Evolutionary conservation across 2,329 filamentous ascomycete genomes (phyloP), one percentile per base, ranked within the genome.

Genomic region (Biscogniauxia sp.): DNA sequence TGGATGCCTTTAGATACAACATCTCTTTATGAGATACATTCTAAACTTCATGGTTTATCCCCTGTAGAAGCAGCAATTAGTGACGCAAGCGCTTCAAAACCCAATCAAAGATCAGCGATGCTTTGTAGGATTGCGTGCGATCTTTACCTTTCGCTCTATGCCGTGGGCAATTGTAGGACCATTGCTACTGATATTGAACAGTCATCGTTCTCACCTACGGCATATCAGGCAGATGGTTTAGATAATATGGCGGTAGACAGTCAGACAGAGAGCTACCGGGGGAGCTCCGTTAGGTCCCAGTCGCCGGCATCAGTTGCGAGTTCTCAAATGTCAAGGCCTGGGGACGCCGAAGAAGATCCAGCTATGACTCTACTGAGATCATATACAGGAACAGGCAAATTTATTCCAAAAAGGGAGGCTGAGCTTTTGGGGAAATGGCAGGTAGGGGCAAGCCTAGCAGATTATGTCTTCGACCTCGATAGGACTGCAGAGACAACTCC

Each of bases 381-480:
- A 23, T 72, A 73, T 56, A 74, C 71, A 0, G 72, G 71, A 19
- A 71, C 66, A 2, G 72, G 71, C 7, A 68, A 64, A 25, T 70
- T 64, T 45, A 63, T 70, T 13, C 60, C 65, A 7, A 51, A 60
- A 8, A 71, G 70, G 55, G 62, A 60, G 5, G 64, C 64, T 7
- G 64, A 63, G 55, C 68, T 73, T 13, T 55, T 72, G 7, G 65
- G 71, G 13, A 69, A 71, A 37, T 74, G 73, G 73, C 60, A 65
- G 51, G 45, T 70, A 4, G 71, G 69, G 0, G 63, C 61, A 1
- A 61, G 68, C 41, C 66, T 66, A n/a, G 56, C 63, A 1, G 57
- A 68, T 17, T 70, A 73, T 32, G 61, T 62, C 6, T 74, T 73
- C 54, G 72, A 73, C 32, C 67, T 74, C 4, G 68, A 73, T 32